Base-by-base conservation (phyloP, 2,329 filamentous ascomycete genomes). In the Ophidiomyces ophidiicola region DNA sequence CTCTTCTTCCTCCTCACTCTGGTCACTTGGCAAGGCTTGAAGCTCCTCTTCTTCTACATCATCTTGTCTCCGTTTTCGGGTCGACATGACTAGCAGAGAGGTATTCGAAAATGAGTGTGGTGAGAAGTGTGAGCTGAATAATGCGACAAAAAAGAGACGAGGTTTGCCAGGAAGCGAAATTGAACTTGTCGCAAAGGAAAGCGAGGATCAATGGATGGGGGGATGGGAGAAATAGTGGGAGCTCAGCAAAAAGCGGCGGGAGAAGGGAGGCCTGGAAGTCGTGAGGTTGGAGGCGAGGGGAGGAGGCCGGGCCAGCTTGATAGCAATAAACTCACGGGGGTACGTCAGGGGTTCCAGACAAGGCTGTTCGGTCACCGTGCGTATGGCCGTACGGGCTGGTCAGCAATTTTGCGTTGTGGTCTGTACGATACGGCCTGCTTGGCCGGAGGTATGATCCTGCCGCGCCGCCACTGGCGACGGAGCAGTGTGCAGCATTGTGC, bases 1-100 rank as follows among this genome's bases (percentile, higher is more conserved):
- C 39, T 69, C 66, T 50, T 68, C 66, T 57, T 69, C 66, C 42
- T 67, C 67, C 44, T 66, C 64, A 21, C 66, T 64, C 32, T 68
- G 66, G 31, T 67, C 64, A 7, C 67, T 68, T 38, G 66, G 66
- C 26, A 69, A 60, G 23, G 62, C 60, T 42, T 64, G 60, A 3
- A 71, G 58, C 47, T 67, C 61, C 39, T 64, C 60, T 41, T 59
- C 64, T 25, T 67, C 66, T 36, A 67, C 64, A 14, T 63, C 56
- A 20, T 69, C 65, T 45, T 64, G 62, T 57, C 66, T 64, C 60
- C 69, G 66, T 51, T 66, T 67, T 52, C 66, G 62, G 48, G 66
- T 66, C 15, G 63, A 57, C 65, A 67, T 68, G n/a, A 15, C 24
- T 39, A 29, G 36, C 1, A 7, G 29, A 10, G 19, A 34, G 14